phyloP scores from a whole-genome alignment of 129 eudicot genomes.

The Gnaphalium uliginosum region DNA sequence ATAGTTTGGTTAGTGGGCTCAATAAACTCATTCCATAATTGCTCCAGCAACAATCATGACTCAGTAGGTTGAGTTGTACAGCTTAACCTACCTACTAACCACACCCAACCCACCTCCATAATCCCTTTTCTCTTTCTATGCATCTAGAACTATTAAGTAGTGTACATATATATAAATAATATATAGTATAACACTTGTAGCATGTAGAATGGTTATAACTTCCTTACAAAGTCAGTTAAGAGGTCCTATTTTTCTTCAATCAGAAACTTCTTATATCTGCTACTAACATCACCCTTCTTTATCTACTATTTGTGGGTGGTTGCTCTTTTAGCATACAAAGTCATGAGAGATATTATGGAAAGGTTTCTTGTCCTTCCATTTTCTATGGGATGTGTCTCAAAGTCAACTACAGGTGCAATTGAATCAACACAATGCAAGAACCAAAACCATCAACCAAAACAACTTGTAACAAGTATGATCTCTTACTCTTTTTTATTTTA shows the following conservation, averaged over 20 bases:
- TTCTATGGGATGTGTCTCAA: slow-evolving; percentile 64
- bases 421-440: slow-evolving; percentile 32
- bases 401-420: slow-evolving; percentile 45
- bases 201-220: slow-evolving; percentile 53
- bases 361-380: slow-evolving; percentile 62
- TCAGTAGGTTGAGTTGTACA: slow-evolving; percentile 76
- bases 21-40: slow-evolving; percentile 22
- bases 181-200: slow-evolving; percentile 24
- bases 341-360: slow-evolving; percentile 53
- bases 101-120: slow-evolving; percentile 48
- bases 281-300: neutral
- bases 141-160: slow-evolving; percentile 22
- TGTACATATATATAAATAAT: slow-evolving; percentile 2
- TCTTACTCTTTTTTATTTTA: neutral
- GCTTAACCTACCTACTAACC: slow-evolving; percentile 70
- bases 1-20: slow-evolving; percentile 37
- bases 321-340: slow-evolving; percentile 15
- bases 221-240: slow-evolving; percentile 46
- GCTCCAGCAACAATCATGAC: slow-evolving; percentile 37
- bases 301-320: slow-evolving; percentile 9
- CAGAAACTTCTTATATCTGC: slow-evolving; percentile 28
- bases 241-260: slow-evolving; percentile 20
- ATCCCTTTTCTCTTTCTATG: slow-evolving; percentile 7
- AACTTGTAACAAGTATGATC: slow-evolving; percentile 38
- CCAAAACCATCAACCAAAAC: slow-evolving; percentile 31